Evolutionary conservation across 2,329 filamentous ascomycete species (phyloP), one percentile per base, ranked within the genome.

Genomic region (Fusarium sp.): DNA sequence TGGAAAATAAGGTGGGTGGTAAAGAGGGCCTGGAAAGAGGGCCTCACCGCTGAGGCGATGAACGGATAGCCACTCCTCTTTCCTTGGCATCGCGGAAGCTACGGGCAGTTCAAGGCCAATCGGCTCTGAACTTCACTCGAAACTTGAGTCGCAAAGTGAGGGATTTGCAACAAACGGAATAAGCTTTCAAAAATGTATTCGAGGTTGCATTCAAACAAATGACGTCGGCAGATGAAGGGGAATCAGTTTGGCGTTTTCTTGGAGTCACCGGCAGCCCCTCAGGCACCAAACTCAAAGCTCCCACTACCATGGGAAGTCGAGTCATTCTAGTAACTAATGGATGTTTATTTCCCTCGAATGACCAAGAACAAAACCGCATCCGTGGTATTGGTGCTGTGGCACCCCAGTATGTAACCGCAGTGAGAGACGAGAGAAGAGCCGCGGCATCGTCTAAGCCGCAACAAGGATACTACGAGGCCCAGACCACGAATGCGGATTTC

Each of bases 21-120:
- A 56, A 64, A 55, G 49, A 68, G 44, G 68, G 63, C 59, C n/a
- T n/a, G n/a, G n/a, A n/a, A n/a, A n/a, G n/a, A 25, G 24, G 24
- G 1, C 25, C 25, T 27, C 25, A 27, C 63, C 68, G 68, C 63
- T 71, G 59, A 71, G 67, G 40, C 25, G 25, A 67, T 53, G 45
- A 44, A 57, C 24, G 20, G 46, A 59, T 51, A 51, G 49, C 64
- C 64, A 62, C 59, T 66, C 22, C 20, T 59, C 25, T 52, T 53
- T 56, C 38, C 68, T 71, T 71, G 68, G 68, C 68, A 32, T 24
- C 25, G 52, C 68, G 68, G 68, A 70, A 70, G 45, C 53, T 47
- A 51, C 68, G 64, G 68, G 32, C 45, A 46, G 32, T 27, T 50
- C 29, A 27, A 47, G 49, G 40, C 54, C 47, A 47, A 67, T 32